A percentile compares a stretch with the other conserved stretches of the same genome.
Evolutionary conservation across 176 grass and related monocot genomes (phyloP).

Genomic region (Oryza officinalis): DNA sequence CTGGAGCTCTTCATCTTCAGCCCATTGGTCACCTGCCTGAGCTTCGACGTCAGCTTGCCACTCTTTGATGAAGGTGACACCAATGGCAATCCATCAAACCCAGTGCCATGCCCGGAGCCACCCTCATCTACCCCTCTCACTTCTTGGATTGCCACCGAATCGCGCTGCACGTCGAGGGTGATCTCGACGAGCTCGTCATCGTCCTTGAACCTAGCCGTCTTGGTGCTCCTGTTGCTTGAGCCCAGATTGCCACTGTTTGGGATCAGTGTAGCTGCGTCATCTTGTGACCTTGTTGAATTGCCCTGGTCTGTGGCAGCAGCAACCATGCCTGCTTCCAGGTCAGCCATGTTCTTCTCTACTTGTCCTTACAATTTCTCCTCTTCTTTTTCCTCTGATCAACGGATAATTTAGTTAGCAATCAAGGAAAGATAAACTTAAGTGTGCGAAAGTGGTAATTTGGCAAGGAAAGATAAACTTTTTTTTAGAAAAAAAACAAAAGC

Average conservation of each 20-base stretch:
- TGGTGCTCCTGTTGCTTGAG: slow-evolving; percentile 39
- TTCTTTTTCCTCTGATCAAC: neutral
- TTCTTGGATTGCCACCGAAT: slow-evolving; percentile 59
- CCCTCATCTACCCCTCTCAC: slow-evolving; percentile 48
- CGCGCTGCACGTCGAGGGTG: slow-evolving; percentile 68
- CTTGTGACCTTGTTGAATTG: slow-evolving; percentile 39
- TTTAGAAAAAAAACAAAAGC: no score
- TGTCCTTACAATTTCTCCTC: neutral
- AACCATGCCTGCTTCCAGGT: slow-evolving; percentile 19
- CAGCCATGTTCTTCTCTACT: slow-evolving; percentile 24
- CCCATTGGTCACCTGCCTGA: slow-evolving; percentile 67
- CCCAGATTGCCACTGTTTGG: slow-evolving; percentile 57
- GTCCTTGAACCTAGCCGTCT: slow-evolving; percentile 72
- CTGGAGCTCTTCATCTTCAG: slow-evolving; percentile 53
- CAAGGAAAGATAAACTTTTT: no score
- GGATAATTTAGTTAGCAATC: slow-evolving; percentile 7
- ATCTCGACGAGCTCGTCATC: slow-evolving; percentile 69
- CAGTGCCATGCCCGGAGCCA: slow-evolving; percentile 32
- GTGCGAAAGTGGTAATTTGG: neutral
- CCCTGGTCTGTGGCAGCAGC: neutral
- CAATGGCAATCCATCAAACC: slow-evolving; percentile 30
- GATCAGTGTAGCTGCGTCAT: slow-evolving; percentile 49
- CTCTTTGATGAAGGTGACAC: slow-evolving; percentile 44
- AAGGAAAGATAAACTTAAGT: neutral
- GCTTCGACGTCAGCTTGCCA: slow-evolving; percentile 52